A percentile compares a stretch with the other conserved stretches of the same genome.
phyloP scores from a whole-genome alignment of 768 basidiomycete species.

The Rhizopogon salebrosus region DNA sequence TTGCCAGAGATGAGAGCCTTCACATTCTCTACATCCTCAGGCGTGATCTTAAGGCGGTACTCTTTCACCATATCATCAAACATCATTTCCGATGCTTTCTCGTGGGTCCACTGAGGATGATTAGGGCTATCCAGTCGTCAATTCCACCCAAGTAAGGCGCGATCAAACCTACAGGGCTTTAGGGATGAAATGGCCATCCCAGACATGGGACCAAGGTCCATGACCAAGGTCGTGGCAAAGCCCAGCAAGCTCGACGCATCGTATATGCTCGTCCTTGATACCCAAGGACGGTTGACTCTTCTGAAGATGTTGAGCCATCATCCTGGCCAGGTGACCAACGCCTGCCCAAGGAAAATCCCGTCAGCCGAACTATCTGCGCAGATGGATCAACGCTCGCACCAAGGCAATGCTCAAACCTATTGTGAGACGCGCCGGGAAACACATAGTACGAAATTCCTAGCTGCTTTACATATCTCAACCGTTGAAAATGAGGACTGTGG shows the following conservation, averaged over 20 bases:
- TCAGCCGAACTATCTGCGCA: background rate
- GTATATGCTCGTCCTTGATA: conserved; percentile 68
- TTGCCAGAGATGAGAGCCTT: conserved; percentile 79
- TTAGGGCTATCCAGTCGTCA: background rate
- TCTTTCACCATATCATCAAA: conserved; percentile 60
- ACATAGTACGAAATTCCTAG: conserved; percentile 73
- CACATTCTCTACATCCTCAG: conserved; percentile 53
- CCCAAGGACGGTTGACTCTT: conserved; percentile 53
- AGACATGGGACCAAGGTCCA: conserved; percentile 84
- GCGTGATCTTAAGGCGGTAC: conserved; percentile 44
- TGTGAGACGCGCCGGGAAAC: conserved; percentile 76
- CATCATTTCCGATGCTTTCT: conserved; percentile 81
- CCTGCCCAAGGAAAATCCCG: conserved; percentile 36
- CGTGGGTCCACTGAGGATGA: conserved; percentile 56
- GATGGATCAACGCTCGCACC: conserved; percentile 36
- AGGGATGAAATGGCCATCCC: conserved; percentile 73
- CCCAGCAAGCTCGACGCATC: conserved; percentile 76
- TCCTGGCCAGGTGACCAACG: conserved; percentile 66
- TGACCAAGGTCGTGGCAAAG: conserved; percentile 84
- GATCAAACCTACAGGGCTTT: conserved; percentile 45
- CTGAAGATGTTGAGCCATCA: conserved; percentile 54
- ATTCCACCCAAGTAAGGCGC: background rate
- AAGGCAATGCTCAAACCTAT: conserved; percentile 80
- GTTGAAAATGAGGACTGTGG: conserved; percentile 66
- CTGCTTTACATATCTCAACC: conserved; percentile 73